Percentiles rank a stretch among this genome's conserved stretches.
These are phyloP conservation scores for Albatrellus ellisii DNA, from an alignment of 768 basidiomycete species.

Conservation along the genomic window DNA sequence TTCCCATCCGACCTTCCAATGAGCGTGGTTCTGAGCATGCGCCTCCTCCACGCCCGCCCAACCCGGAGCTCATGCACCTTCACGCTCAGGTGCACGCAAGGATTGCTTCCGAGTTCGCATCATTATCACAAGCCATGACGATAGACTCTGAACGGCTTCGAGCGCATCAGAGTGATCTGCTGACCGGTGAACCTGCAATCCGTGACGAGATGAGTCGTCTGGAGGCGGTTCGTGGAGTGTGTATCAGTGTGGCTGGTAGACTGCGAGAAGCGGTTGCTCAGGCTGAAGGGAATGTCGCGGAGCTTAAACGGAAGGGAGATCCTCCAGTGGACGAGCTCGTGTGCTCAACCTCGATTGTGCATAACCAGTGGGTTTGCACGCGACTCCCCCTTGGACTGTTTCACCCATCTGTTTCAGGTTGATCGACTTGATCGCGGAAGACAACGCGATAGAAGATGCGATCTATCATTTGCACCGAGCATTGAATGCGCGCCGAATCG, in stretches of 20 bases:
- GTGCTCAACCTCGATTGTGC: conserved; percentile 89
- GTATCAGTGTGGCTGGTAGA: conserved; percentile 61
- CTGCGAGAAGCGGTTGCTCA: conserved; percentile 47
- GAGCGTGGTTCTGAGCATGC: conserved; percentile 17
- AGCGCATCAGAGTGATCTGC: conserved; percentile 72
- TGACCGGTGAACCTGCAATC: conserved; percentile 85
- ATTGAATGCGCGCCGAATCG: conserved; percentile 80
- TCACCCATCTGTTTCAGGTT: conserved; percentile 37
- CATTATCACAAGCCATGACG: conserved; percentile 49
- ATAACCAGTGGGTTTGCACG: conserved; percentile 70
- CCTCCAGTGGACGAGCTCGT: conserved; percentile 94
- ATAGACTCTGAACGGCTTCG: conserved; percentile 65
- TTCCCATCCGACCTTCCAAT: conserved; percentile 23
- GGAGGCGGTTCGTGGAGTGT: conserved; percentile 88
- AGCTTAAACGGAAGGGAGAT: conserved; percentile 74
- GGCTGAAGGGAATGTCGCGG: conserved; percentile 62
- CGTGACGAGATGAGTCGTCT: conserved; percentile 92
- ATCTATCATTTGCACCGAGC: conserved; percentile 94
- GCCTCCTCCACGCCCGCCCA: conserved; percentile 68
- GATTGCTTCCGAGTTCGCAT: conserved; percentile 55
- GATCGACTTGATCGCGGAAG: conserved; percentile 96
- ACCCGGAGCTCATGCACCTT: conserved; percentile 77
- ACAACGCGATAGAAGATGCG: conserved; percentile 96
- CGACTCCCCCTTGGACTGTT: neutral
- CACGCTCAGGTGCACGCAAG: conserved; percentile 70